Evolutionary conservation across 352 stramenopile species (phyloP), one percentile per base, ranked within the genome.

Genomic region (Globisporangium cylindrosporum): DNA sequence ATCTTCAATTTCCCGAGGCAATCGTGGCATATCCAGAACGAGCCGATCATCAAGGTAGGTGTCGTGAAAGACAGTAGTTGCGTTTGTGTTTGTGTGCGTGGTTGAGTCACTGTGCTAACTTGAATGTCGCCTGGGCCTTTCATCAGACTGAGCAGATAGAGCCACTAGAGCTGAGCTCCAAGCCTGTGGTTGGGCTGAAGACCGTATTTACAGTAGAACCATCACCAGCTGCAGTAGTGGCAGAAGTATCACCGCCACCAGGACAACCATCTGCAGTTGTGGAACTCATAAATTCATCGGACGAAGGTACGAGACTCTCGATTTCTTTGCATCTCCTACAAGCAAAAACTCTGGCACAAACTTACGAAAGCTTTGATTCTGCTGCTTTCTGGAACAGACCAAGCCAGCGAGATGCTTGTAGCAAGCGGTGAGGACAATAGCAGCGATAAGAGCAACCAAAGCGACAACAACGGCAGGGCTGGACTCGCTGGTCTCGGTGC

Each of bases 1-100:
- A 72, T 80, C 24, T 82, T 82, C 67, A 82, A 82, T 38, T 82
- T 82, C 60, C 74, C 76, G 27, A 32, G 43, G 2, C 74, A 73
- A 6, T 56, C 62, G n/a, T 82, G 76, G 76, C 76, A 82, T 54
- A 69, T 82, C 53, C 36, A 29, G 20, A 41, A 61, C 7, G 73
- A 76, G 3, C 73, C 73, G 5, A 22, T 64, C 9, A 82, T 82
- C 43, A 82, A 82, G 67, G 76, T 82, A 22, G 29, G 22, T 15
- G 12, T 15, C 1, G 8, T 59, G 32, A 3, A 27, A 38, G 24
- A 43, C n/a, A 4, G 3, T 36, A 9, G 38, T 10, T 27, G 59
- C 24, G 29, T 49, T 34, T 43, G 36, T 56, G 25, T 36, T 9
- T 2, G 53, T 38, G n/a, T 10, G 5, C 36, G 2, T 8, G 29